These are phyloP conservation scores for Grammothele lineata DNA, from an alignment of 768 basidiomycete species.

Conservation along the genomic window DNA sequence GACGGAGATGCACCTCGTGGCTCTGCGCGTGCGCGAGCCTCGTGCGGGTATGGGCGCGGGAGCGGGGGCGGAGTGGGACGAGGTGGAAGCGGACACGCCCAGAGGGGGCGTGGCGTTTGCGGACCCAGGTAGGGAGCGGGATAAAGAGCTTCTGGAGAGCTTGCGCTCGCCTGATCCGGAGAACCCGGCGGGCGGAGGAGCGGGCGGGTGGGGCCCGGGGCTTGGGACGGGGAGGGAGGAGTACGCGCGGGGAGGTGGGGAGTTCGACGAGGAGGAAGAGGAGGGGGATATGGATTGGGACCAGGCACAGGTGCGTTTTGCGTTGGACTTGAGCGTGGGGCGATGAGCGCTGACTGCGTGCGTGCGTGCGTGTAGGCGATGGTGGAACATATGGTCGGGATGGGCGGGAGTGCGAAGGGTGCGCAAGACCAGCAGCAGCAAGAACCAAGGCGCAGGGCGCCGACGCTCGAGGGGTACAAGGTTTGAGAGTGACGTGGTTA, in stretches of 20 bases:
- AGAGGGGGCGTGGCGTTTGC: constrained; percentile 33
- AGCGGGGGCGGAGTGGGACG: constrained; percentile 22
- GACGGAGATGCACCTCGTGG: constrained; percentile 24
- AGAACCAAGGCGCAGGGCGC: neutral
- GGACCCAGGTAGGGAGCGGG: constrained; percentile 41
- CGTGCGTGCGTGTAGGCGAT: constrained; percentile 15
- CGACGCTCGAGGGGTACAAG: neutral
- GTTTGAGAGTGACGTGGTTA: too few species aligned
- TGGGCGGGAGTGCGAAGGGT: constrained; percentile 2
- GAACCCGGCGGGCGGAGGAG: constrained; percentile 38
- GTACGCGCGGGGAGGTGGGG: constrained; percentile 45
- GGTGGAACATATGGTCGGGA: constrained; percentile 30
- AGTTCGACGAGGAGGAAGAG: constrained; percentile 46
- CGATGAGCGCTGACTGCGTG: neutral
- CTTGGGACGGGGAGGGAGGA: constrained; percentile 54
- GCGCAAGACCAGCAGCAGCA: neutral
- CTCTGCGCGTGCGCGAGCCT: neutral
- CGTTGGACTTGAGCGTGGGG: neutral
- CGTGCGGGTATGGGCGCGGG: neutral
- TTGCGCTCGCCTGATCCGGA: constrained; percentile 49
- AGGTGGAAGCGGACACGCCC: constrained; percentile 52
- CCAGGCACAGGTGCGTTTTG: constrained; percentile 51
- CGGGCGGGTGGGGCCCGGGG: constrained; percentile 63
- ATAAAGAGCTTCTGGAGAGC: constrained; percentile 54
- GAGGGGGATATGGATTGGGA: constrained; percentile 66